Conservation (phyloP, 1,284 basidiomycete species). For the Ustilago loliicola region DNA sequence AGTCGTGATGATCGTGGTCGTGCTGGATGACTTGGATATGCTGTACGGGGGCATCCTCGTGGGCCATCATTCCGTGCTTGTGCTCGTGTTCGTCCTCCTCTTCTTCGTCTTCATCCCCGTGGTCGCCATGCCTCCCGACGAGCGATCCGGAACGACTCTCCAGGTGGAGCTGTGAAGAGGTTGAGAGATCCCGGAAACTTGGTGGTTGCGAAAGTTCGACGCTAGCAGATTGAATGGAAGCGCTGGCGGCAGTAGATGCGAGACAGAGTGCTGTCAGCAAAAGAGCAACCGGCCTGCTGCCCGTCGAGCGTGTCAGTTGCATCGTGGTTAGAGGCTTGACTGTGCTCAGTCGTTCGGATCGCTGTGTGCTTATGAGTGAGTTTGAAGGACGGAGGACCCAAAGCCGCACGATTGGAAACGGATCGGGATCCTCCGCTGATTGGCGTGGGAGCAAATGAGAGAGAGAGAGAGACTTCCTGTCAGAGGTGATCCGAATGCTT, state of each 20-base stretch:
- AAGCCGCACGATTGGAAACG: background rate
- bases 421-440: conserved; percentile 5
- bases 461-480: background rate
- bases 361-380: background rate
- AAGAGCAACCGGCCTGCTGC: background rate
- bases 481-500: background rate
- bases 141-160: background rate
- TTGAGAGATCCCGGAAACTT: conserved; percentile 2
- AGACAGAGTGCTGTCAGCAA: conserved; percentile 15
- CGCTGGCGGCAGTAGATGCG: conserved; percentile 5
- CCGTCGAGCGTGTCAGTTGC: conserved; percentile 9
- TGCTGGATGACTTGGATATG: background rate
- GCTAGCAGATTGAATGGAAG: conserved; percentile 11
- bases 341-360: background rate
- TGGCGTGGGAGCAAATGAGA: background rate
- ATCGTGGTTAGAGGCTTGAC: conserved; percentile 13
- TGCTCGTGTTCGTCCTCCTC: conserved; percentile 12
- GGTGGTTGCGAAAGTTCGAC: conserved; percentile 11
- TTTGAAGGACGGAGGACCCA: background rate
- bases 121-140: conserved; percentile 35
- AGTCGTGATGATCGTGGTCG: conserved; percentile 10
- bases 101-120: conserved; percentile 32
- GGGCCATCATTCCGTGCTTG: conserved; percentile 2
- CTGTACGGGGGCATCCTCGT: conserved; percentile 1
- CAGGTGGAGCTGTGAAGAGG: background rate